Evolutionary conservation across 345 rosid genomes (phyloP).

Genomic region (Limnanthes douglasii): DNA sequence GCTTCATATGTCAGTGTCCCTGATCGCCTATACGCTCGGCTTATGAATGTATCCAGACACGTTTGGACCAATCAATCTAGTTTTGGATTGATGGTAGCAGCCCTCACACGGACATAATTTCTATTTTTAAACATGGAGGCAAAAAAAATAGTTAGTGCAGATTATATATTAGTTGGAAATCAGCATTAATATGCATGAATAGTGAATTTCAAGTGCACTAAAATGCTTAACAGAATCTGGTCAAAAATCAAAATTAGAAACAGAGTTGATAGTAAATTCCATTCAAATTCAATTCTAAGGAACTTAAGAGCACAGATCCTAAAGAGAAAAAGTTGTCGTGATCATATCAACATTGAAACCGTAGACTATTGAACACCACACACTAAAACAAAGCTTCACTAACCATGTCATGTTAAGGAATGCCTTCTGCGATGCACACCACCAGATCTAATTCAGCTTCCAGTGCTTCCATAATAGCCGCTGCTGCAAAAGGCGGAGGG

Average conservation of each 20-base stretch:
- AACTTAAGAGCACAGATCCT: background rate
- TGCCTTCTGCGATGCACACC: constrained; percentile 92
- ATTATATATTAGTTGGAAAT: too few species aligned
- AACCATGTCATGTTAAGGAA: constrained; percentile 98
- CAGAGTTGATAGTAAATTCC: constrained; percentile 1
- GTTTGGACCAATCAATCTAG: constrained; percentile 90
- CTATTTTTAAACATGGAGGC: background rate
- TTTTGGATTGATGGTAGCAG: constrained; percentile 81
- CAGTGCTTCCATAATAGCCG: constrained; percentile 91
- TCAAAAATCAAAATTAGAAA: constrained; percentile 3
- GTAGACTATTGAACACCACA: background rate
- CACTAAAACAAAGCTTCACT: background rate
- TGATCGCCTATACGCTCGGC: constrained; percentile 96
- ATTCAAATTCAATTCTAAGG: constrained; percentile 2
- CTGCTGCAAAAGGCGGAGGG: constrained; percentile 96
- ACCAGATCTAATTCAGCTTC: constrained; percentile 84
- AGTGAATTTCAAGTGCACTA: background rate
- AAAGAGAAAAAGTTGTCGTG: background rate
- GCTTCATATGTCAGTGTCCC: constrained; percentile 99
- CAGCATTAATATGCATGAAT: too few species aligned
- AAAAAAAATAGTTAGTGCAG: too few species aligned
- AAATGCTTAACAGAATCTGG: background rate
- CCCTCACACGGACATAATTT: constrained; percentile 76
- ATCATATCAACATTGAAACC: background rate
- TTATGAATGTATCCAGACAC: constrained; percentile 99